Evolutionary conservation across 2,329 filamentous ascomycete species (phyloP).

Genomic region (Colletotrichum tanaceti): DNA sequence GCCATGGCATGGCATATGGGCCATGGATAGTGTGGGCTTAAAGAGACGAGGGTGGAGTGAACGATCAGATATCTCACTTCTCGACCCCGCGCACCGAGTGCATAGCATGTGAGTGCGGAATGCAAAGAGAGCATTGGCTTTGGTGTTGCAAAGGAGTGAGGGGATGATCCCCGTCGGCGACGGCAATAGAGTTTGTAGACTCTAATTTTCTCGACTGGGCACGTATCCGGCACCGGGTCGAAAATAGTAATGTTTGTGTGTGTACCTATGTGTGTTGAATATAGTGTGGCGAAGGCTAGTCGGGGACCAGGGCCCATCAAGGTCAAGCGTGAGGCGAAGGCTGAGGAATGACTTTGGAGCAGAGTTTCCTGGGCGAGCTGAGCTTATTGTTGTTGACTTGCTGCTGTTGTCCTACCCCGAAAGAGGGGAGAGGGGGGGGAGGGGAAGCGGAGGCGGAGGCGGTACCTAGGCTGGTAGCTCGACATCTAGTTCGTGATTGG

Average conservation of each 20-base stretch:
- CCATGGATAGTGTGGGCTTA: no score
- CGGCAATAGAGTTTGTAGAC: background rate
- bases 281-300: background rate
- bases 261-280: background rate
- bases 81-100: background rate
- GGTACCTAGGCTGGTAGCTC: no score
- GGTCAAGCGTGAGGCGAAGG: no score
- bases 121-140: background rate
- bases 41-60: no score
- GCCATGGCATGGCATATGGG: no score
- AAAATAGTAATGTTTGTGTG: background rate
- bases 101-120: background rate
- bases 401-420: no score
- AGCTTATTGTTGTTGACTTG: background rate
- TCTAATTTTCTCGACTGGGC: conserved; percentile 5
- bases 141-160: background rate
- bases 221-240: background rate
- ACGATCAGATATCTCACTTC: no score
- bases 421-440: no score
- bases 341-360: conserved; percentile 1
- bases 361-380: conserved; percentile 12
- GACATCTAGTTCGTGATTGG: background rate
- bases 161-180: conserved; percentile 1
- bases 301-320: no score
- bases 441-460: background rate